phyloP scores from a whole-genome alignment of 768 basidiomycete species.

The Lactifluus piperatus region DNA sequence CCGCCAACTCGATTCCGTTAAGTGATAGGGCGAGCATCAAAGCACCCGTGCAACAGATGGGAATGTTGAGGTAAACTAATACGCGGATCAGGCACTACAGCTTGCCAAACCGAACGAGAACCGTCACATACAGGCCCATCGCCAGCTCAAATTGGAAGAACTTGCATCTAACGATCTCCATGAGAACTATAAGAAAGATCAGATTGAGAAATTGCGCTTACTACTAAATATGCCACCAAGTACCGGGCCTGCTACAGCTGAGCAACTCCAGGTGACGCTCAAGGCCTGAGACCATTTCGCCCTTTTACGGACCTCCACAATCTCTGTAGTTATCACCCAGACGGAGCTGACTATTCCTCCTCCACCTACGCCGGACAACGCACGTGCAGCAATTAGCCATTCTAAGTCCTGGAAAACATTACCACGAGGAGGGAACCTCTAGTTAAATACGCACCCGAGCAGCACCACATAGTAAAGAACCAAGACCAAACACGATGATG shows the following conservation, averaged over 20 bases:
- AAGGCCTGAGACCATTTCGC: slow-evolving; percentile 83
- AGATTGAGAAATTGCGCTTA: slow-evolving; percentile 28
- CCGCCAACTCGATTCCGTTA: slow-evolving; percentile 43
- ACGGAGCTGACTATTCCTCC: slow-evolving; percentile 82
- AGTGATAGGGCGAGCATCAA: slow-evolving; percentile 51
- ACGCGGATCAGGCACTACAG: slow-evolving; percentile 16
- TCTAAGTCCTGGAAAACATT: slow-evolving; percentile 35
- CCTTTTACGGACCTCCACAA: slow-evolving; percentile 60
- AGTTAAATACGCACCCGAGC: slow-evolving; percentile 44
- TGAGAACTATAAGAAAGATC: not conserved
- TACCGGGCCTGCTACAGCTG: slow-evolving; percentile 74
- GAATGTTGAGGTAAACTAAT: slow-evolving; percentile 77
- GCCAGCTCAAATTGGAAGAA: slow-evolving; percentile 46
- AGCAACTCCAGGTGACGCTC: slow-evolving; percentile 81
- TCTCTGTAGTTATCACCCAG: slow-evolving; percentile 81
- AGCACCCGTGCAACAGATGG: slow-evolving; percentile 55
- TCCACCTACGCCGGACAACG: slow-evolving; percentile 69
- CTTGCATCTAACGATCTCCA: slow-evolving; percentile 8
- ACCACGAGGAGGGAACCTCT: slow-evolving; percentile 11
- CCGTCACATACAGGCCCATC: slow-evolving; percentile 72
- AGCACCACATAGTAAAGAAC: slow-evolving; percentile 71
- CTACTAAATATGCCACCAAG: slow-evolving; percentile 79
- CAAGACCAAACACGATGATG: slow-evolving; percentile 65
- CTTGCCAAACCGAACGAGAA: slow-evolving; percentile 1
- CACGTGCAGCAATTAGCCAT: slow-evolving; percentile 62